Evolutionary conservation across 2,329 filamentous ascomycete species (phyloP), one percentile per base, ranked within the genome.

Genomic region (Akanthomyces uredinophilus): DNA sequence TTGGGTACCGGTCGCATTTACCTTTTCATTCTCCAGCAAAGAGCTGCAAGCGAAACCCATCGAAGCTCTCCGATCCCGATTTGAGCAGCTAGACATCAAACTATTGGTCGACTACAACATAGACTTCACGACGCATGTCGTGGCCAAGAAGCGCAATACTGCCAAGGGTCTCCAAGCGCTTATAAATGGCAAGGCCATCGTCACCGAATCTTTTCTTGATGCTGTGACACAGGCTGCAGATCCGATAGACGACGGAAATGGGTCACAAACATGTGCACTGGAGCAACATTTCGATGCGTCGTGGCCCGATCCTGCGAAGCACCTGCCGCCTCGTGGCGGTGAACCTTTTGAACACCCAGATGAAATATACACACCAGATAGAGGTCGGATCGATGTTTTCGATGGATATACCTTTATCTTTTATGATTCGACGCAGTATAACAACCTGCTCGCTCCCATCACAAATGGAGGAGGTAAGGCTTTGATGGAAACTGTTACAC

Each of bases 31-130:
- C 63, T 87, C 88, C 8, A 83, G 82, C 62, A 90, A 88, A 66
- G 87, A 92, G 67, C 76, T 87, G 39, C 90, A 87, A 66, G 80
- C 81, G 64, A 85, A 88, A 68, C 85, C 88, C 1, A 79, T 93
- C 60, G 76, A 79, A 2, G 78, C 78, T 20, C 81, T 92, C 29
- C 85, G 85, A 65, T 77, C 83, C 37, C 82, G 82, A 59, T 83
- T 98, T 20, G 92, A 96, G 71, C 84, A 88, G 50, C 81, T 96
- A n/a, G 95, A 96, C 71, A 88, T 98, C 73, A 98, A 97, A 73
- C 87, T 92, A 16, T 78, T 90, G 16, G 80, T 84, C 49, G 87
- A 92, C 4, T 97, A 92, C 73, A 77, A 90, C 27, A 77, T 82
- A 29, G 81, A 78, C 18, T 77, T 83, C 32, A 97, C 94, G 0